Conservation (phyloP, 768 basidiomycete species). For the Russula sp. region DNA sequence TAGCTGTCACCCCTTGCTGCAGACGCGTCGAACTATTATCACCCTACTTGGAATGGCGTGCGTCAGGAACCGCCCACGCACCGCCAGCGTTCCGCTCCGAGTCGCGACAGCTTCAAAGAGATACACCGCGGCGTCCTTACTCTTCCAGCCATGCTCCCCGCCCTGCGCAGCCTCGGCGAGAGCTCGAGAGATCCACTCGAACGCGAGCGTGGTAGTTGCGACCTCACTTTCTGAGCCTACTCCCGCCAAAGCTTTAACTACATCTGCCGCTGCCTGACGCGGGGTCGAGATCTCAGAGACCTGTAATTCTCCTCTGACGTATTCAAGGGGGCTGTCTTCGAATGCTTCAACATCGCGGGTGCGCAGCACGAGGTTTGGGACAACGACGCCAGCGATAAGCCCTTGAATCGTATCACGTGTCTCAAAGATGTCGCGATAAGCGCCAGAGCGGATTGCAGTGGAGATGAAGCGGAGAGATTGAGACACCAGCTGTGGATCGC, state of each 20-base stretch:
- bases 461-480: constrained; percentile 89
- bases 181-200: constrained; percentile 74
- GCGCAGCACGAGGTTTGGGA: constrained; percentile 87
- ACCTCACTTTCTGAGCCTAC: constrained; percentile 67
- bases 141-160: constrained; percentile 65
- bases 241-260: constrained; percentile 83
- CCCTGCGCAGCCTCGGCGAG: constrained; percentile 62
- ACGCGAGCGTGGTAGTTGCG: constrained; percentile 73
- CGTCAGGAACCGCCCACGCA: constrained; percentile 27
- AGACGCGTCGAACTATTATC: not conserved
- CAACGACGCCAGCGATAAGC: constrained; percentile 82
- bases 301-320: constrained; percentile 43
- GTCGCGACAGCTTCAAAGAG: constrained; percentile 91
- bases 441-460: constrained; percentile 82
- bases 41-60: not conserved
- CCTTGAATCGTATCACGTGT: constrained; percentile 71
- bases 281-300: constrained; percentile 73
- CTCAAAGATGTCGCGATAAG: constrained; percentile 76
- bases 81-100: constrained; percentile 79
- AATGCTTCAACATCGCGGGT: constrained; percentile 92
- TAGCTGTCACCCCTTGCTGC: constrained; percentile 89
- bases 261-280: constrained; percentile 89
- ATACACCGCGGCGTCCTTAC: constrained; percentile 91
- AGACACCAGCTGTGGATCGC: constrained; percentile 63
- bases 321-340: constrained; percentile 95